phyloP scores from a whole-genome alignment of 208 protist genomes.

The Herpetomonas samuelpessoai region DNA sequence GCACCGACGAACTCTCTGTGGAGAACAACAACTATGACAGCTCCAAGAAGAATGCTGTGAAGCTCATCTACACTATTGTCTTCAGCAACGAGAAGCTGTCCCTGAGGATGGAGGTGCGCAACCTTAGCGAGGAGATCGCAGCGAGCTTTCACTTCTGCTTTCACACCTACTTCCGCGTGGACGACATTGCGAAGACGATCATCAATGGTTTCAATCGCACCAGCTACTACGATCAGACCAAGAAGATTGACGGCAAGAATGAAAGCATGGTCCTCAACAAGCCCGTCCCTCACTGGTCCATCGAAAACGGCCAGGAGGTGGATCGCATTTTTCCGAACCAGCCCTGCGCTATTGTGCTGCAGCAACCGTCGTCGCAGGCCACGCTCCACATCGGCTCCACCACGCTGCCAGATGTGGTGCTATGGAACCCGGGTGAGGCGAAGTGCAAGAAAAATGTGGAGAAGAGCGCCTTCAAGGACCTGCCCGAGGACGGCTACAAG shows the following conservation, averaged over 20 bases:
- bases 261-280: slow-evolving; percentile 33
- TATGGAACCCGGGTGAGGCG: slow-evolving; percentile 86
- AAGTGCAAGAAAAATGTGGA: slow-evolving; percentile 34
- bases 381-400: slow-evolving; percentile 38
- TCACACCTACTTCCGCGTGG: slow-evolving; percentile 85
- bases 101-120: slow-evolving; percentile 65
- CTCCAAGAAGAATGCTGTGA: slow-evolving; percentile 20
- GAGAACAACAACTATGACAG: slow-evolving; percentile 18
- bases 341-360: slow-evolving; percentile 38
- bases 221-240: slow-evolving; percentile 66
- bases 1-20: slow-evolving; percentile 22
- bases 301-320: slow-evolving; percentile 42
- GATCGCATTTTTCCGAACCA: slow-evolving; percentile 78
- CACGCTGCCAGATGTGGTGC: slow-evolving; percentile 68
- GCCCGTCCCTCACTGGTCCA: slow-evolving; percentile 24
- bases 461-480: slow-evolving; percentile 45
- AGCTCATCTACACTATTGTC: slow-evolving; percentile 61
- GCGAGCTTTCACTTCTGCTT: slow-evolving; percentile 77
- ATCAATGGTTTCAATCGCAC: slow-evolving; percentile 71
- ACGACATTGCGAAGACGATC: slow-evolving; percentile 42
- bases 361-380: slow-evolving; percentile 29
- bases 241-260: slow-evolving; percentile 18
- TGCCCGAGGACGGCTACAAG: slow-evolving; percentile 73
- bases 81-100: slow-evolving; percentile 59
- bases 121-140: slow-evolving; percentile 32